Evolutionary conservation across 139 green algal species (phyloP).

Genomic region (Coelastrella sp.): DNA sequence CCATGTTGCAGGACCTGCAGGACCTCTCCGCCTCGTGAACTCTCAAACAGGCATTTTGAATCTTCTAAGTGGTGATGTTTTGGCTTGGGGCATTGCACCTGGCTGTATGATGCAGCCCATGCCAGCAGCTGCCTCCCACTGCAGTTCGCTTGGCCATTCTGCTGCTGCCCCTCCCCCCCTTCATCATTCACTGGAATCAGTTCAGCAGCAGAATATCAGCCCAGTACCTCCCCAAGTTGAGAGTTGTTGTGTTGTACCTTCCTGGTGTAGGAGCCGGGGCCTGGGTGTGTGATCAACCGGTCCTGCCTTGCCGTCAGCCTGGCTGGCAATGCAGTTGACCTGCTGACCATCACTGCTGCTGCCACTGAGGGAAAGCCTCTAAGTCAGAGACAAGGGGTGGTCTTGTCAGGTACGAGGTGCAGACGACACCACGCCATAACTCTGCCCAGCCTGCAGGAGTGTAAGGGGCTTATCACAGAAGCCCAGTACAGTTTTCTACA

Average conservation of each 20-base stretch:
- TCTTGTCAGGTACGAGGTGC: slow-evolving; percentile 41
- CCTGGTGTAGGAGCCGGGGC: neutral
- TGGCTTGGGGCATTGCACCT: neutral
- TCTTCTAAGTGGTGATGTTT: no score
- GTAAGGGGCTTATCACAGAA: neutral
- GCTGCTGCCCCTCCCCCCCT: neutral
- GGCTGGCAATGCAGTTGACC: slow-evolving; percentile 71
- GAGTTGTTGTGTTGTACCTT: neutral
- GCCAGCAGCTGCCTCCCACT: neutral
- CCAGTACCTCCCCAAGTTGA: neutral
- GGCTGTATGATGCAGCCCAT: neutral
- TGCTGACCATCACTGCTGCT: slow-evolving; percentile 77
- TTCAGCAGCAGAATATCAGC: neutral
- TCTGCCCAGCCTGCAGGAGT: no score
- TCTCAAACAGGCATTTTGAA: no score
- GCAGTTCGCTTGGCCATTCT: neutral
- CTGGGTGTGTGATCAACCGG: neutral
- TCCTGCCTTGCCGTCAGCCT: slow-evolving; percentile 63
- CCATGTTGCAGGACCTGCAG: no score
- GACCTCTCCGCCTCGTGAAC: no score
- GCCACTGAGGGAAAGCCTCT: slow-evolving; percentile 1
- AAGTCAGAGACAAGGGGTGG: slow-evolving; percentile 36
- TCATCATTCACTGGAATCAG: neutral
- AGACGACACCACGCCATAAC: no score
- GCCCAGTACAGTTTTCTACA: neutral